phyloP scores from a whole-genome alignment of 441 rosid species.

The Jatropha multifida region DNA sequence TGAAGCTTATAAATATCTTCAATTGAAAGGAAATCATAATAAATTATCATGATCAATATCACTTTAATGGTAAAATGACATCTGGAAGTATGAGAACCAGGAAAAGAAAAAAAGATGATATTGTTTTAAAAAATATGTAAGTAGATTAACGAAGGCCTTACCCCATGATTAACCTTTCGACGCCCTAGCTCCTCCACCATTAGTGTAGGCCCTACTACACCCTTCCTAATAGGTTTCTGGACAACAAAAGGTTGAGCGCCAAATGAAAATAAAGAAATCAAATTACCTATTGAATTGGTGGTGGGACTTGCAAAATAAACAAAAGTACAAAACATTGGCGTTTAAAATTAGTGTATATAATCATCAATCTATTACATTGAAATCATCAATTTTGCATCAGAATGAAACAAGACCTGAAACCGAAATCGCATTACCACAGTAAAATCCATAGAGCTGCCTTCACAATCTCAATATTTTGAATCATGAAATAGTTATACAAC shows the following conservation, averaged over 20 bases:
- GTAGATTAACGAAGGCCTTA: conserved; percentile 27
- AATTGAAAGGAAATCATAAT: neutral
- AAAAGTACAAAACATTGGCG: neutral
- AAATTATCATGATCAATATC: neutral
- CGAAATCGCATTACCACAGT: neutral
- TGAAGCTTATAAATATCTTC: neutral
- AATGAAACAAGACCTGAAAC: neutral
- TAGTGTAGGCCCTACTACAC: conserved; percentile 74
- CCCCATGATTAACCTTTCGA: conserved; percentile 64
- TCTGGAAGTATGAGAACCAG: neutral
- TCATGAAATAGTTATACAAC: neutral
- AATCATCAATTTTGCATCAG: neutral
- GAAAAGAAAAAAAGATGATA: neutral
- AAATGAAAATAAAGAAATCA: neutral
- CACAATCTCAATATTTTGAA: neutral
- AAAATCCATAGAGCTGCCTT: neutral
- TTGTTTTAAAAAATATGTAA: neutral
- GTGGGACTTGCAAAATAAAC: neutral
- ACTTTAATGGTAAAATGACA: neutral
- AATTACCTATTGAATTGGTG: neutral
- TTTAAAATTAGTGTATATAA: neutral
- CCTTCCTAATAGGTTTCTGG: conserved; percentile 86
- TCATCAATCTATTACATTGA: neutral
- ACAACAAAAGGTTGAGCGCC: conserved; percentile 9
- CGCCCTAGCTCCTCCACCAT: conserved; percentile 91